A percentile compares a stretch with the other conserved stretches of the same genome.
These are phyloP conservation scores for Ceratocystis variospora DNA, from an alignment of 2,329 filamentous ascomycete species.

Conservation along the genomic window DNA sequence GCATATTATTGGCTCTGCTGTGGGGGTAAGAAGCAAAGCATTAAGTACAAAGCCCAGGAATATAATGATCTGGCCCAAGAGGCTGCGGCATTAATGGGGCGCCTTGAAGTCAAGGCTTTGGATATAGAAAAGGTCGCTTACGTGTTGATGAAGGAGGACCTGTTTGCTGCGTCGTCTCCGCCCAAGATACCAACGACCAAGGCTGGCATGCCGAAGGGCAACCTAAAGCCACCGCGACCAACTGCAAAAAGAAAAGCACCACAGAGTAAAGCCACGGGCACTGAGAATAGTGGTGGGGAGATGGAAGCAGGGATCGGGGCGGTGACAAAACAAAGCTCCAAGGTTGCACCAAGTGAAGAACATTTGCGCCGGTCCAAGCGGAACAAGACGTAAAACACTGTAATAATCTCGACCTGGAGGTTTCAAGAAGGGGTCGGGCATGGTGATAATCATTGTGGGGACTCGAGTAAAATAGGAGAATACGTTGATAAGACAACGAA, in stretches of 20 bases:
- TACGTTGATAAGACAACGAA: too few species aligned
- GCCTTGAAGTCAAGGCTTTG: constrained; percentile 42
- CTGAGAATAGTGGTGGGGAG: background rate
- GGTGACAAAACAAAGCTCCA: background rate
- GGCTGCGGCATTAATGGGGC: constrained; percentile 31
- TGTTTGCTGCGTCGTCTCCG: background rate
- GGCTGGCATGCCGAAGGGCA: constrained; percentile 20
- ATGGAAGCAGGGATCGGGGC: background rate
- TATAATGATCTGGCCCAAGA: constrained; percentile 43
- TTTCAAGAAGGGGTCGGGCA: background rate
- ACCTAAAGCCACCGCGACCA: background rate
- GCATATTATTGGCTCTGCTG: constrained; percentile 58
- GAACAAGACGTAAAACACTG: background rate
- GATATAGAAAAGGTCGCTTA: constrained; percentile 60
- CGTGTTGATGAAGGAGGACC: constrained; percentile 28
- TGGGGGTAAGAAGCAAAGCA: constrained; percentile 34
- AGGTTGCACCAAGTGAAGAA: background rate
- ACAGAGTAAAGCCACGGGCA: background rate
- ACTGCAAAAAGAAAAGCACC: constrained; percentile 14
- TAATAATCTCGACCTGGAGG: background rate
- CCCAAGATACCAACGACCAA: background rate
- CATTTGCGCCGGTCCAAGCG: constrained; percentile 15
- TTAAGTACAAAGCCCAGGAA: constrained; percentile 59
- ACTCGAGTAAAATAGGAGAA: too few species aligned
- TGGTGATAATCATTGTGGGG: background rate